Percentiles rank a stretch among this genome's conserved stretches.
These are phyloP conservation scores for Apiospora arundinis DNA, from an alignment of 2,329 filamentous ascomycete species.

Conservation along the genomic window DNA sequence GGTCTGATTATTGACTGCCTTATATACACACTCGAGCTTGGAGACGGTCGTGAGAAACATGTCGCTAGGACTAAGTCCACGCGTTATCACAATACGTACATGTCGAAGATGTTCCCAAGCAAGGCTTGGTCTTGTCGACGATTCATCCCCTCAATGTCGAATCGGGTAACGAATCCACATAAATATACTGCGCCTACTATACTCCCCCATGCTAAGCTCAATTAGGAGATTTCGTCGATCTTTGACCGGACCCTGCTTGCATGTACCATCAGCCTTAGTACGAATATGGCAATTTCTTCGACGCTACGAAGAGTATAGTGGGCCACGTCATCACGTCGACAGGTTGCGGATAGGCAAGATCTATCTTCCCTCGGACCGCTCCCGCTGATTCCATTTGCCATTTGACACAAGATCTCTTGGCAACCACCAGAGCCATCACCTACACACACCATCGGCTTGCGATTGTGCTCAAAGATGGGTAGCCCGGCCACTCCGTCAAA, in stretches of 20 bases:
- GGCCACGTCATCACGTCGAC: background rate
- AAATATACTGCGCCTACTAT: no score
- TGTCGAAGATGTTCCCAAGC: background rate
- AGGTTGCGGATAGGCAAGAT: background rate
- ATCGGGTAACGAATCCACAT: no score
- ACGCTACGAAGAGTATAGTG: constrained; percentile 4
- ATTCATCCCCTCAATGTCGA: no score
- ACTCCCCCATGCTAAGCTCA: no score
- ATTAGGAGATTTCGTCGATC: no score
- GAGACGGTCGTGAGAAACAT: background rate
- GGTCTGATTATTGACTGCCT: background rate
- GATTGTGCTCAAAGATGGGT: background rate
- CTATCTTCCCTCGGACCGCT: no score
- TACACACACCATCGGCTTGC: no score
- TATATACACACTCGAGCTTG: background rate
- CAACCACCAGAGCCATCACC: no score
- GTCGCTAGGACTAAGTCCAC: background rate
- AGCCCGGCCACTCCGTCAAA: background rate
- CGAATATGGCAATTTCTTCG: background rate
- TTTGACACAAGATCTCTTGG: background rate
- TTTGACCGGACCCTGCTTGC: no score
- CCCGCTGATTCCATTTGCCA: background rate
- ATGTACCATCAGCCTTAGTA: background rate
- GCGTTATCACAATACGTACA: background rate
- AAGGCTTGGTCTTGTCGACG: background rate